Base-by-base conservation (phyloP, 2,329 filamentous ascomycete species). In the Metarhizium guizhouense region DNA sequence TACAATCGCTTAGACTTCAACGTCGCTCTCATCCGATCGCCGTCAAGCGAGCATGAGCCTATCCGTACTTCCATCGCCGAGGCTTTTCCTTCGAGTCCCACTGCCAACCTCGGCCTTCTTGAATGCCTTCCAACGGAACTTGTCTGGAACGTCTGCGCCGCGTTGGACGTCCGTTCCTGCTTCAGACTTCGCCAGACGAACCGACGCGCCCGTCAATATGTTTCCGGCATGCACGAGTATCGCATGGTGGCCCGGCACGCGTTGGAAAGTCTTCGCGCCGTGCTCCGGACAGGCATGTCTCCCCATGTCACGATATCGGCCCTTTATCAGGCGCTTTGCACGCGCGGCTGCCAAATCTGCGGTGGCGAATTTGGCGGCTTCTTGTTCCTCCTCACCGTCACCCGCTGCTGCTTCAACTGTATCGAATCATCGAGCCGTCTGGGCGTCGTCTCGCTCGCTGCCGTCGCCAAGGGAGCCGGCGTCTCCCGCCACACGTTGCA, bases 341-440 rank as follows among this genome's bases (percentile, higher is more conserved):
- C 48, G 18, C 29, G 32, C 11, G 5, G 38, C 14, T 55, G 53
- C 53, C 18, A 49, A 4, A n/a, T 51, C 36, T 55, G 53, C 16
- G n/a, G 16, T 29, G 13, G n/a, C 8, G 47, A 55, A 29, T 51
- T 55, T 43, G 53, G 53, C 5, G 53, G 18, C n/a, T 55, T 55
- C 32, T 18, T 50, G 42, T 54, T 55, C 32, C 47, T 55, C 34
- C 53, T 29, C 16, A 30, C 47, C 11, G 47, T 51, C 43, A 51
- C 53, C 16, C 53, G 53, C 32, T 55, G 53, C 53, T 55, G 53
- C 16, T 55, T 55, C 47, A 51, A 29, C 6, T 55, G 53, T 38
- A 43, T 55, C 42, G 18, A 14, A 32, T 32, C 3, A 38, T 55
- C 53, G 4, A 38, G 16, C 34, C 47, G 47, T 20, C 47, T 55